Percentiles rank a stretch among this genome's conserved stretches.
phyloP scores from a whole-genome alignment of 805 yeast genomes.

The Monosporozyma aerobia region DNA sequence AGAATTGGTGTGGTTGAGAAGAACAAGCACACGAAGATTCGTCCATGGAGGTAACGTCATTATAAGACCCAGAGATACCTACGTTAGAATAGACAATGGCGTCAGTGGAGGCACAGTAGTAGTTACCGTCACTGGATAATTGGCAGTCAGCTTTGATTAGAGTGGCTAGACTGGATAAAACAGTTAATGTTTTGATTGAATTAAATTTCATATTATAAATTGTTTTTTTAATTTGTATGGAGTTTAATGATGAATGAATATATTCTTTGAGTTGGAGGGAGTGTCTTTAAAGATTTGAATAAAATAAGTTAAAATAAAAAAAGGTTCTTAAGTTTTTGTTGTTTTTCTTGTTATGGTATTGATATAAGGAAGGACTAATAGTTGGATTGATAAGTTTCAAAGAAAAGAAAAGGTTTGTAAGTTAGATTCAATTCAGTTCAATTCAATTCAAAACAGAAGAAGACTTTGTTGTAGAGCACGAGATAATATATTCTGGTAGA shows the following conservation, averaged over 20 bases:
- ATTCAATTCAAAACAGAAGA: background rate
- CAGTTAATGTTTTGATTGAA: slow-evolving; percentile 4
- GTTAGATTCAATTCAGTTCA: background rate
- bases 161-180: slow-evolving; percentile 13
- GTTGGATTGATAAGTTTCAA: slow-evolving; percentile 1
- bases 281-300: background rate
- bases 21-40: slow-evolving; percentile 60
- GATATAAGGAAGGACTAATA: slow-evolving; percentile 1
- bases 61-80: slow-evolving; percentile 80
- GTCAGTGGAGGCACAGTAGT: slow-evolving; percentile 65
- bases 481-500: background rate
- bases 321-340: background rate
- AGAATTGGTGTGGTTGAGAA: slow-evolving; percentile 45
- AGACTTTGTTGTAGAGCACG: background rate
- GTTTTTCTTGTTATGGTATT: background rate
- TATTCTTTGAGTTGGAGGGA: background rate
- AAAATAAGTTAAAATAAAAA: too few relatives aligned
- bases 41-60: slow-evolving; percentile 74
- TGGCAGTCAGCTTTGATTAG: slow-evolving; percentile 35
- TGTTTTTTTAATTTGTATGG: background rate
- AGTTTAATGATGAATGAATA: background rate
- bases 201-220: slow-evolving; percentile 2
- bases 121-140: slow-evolving; percentile 51
- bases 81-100: slow-evolving; percentile 62
- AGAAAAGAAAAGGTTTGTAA: background rate